Evolutionary conservation across 1,139 yeast species (phyloP), one percentile per base, ranked within the genome.

Genomic region (Yamadazyma dendronema): DNA sequence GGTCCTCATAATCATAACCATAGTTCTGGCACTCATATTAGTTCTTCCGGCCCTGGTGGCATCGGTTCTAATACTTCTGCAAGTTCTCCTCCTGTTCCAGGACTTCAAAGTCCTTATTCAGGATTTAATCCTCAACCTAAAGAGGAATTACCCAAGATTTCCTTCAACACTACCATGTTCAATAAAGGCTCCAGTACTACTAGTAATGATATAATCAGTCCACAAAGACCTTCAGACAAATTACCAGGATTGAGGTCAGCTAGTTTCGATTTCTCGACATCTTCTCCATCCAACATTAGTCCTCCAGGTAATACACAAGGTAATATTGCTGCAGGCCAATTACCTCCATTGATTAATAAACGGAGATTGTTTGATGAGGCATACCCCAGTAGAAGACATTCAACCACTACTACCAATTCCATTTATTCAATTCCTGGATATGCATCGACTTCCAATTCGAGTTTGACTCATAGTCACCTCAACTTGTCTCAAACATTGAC

Each of bases 81-180:
- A 12, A 13, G 9, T n/a, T 13, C 29, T 8, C 12, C 12, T 12
- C 7, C 29, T 8, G 17, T 11, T 8, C 8, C 29, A 4, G 31
- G 31, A 10, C 31, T 28, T 17, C 31, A 28, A 17, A 28, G 31
- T 17, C 31, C 31, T 16, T 28, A 28, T 28, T 28, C 31, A 4
- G 31, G 23, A 8, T 17, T 17, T 8, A 13, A 8, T 8, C 6
- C 15, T 27, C 7, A 16, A 5, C 26, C 5, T 6, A 29, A 30
- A 19, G 37, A 35, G 12, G 37, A 30, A 21, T 24, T 35, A 10
- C 37, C 36, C 19, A 30, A 48, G 30, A 59, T 51, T 21, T 53
- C 70, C 17, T 67, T 67, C 51, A 67, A 67, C 37, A 67, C 74
- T 3, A 61, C 69, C 10, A 67, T 67, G 67, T 67, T 67, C 48